Base-by-base conservation (phyloP, 2,329 filamentous ascomycete genomes). In the Magnaporthales sp. region DNA sequence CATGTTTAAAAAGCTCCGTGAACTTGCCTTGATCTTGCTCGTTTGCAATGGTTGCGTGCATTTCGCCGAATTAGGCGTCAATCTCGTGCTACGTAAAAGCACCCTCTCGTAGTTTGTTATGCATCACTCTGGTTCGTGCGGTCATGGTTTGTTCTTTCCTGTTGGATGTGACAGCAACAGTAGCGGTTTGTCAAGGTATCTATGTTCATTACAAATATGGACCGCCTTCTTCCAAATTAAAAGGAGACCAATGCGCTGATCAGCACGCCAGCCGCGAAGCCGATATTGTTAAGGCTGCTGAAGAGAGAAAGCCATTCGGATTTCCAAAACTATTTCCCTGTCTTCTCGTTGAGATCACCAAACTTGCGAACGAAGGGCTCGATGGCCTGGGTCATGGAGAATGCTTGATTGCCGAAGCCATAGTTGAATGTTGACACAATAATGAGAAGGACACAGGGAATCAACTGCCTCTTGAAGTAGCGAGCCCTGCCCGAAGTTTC, bases 401-500 rank as follows among this genome's bases (percentile, higher is more conserved):
- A 77, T 9, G 72, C 77, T 62, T 74, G 70, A 60, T 77, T 75
- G 68, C 79, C 78, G 60, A 79, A 77, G 65, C 77, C 77, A 73
- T 78, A 80, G 69, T 79, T 79, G n/a, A n/a, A n/a, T n/a, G n/a
- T n/a, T n/a, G 75, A 78, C 1, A 79, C 54, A 46, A 75, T 73
- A 61, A 78, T 72, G 30, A 79, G 66, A 15, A 66, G 24, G 4
- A 70, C 69, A 2, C 71, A 67, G 51, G 69, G 68, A 24, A 69
- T 46, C 51, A 74, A 68, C 30, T 66, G 67, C 13, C 64, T 51
- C 30, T 72, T 70, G 67, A 71, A 69, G 63, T 67, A 19, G 13
- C 38, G 15, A 19, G 15, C n/a, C n/a, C n/a, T n/a, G n/a, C n/a
- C n/a, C n/a, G n/a, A n/a, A n/a, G n/a, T n/a, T n/a, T n/a, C n/a